These are phyloP conservation scores for Neonectria ditissima DNA, from an alignment of 2,329 filamentous ascomycete genomes.

Conservation along the genomic window DNA sequence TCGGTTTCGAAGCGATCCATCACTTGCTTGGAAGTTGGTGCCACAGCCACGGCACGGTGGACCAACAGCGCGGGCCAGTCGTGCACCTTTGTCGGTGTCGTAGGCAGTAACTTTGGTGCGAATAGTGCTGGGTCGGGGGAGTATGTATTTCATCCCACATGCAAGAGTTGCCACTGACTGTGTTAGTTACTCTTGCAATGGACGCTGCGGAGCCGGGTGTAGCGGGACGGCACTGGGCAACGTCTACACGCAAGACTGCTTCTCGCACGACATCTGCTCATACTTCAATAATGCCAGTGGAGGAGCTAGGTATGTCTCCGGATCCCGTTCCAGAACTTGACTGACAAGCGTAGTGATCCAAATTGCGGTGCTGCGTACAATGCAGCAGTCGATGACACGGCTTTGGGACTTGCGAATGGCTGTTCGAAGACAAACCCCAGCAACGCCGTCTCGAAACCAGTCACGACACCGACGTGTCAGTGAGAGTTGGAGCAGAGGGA, in stretches of 20 bases:
- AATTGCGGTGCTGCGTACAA: conserved; percentile 61
- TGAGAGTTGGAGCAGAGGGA: no score
- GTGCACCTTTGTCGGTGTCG: conserved; percentile 58
- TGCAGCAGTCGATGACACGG: conserved; percentile 57
- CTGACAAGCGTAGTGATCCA: conserved; percentile 51
- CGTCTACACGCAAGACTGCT: conserved; percentile 63
- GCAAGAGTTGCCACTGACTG: not conserved
- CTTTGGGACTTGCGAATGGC: conserved; percentile 49
- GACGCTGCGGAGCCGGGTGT: conserved; percentile 61
- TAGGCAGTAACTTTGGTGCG: conserved; percentile 62
- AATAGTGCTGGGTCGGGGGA: conserved; percentile 56
- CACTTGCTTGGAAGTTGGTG: conserved; percentile 38
- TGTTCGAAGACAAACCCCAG: conserved; percentile 52
- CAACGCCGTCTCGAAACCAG: conserved; percentile 43
- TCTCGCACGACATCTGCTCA: conserved; percentile 63
- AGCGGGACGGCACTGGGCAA: conserved; percentile 57
- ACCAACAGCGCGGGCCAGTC: conserved; percentile 55
- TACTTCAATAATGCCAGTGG: conserved; percentile 62
- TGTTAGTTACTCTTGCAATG: conserved; percentile 61
- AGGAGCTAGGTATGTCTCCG: conserved; percentile 53
- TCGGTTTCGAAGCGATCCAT: conserved; percentile 33
- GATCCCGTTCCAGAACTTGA: fast-evolving
- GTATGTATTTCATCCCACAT: conserved; percentile 45
- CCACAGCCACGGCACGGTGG: conserved; percentile 59
- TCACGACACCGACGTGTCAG: conserved; percentile 42